A percentile compares a stretch with the other conserved stretches of the same genome.
Conservation (phyloP, 768 basidiomycete genomes). For the Trametes coccinea region DNA sequence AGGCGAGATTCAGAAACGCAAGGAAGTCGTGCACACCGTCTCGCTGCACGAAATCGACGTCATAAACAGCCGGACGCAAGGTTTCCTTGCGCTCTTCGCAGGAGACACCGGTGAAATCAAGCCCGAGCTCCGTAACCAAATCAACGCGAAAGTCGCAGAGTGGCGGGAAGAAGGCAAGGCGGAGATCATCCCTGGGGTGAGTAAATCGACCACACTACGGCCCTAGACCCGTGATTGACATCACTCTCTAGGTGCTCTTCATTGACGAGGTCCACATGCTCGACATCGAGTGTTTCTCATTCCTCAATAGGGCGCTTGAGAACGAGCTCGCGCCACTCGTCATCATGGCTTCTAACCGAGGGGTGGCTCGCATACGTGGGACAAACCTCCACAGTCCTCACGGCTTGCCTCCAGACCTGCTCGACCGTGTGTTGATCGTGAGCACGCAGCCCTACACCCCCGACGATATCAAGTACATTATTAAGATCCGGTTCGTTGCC, state of each 20-base stretch:
- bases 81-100: constrained; percentile 91
- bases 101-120: constrained; percentile 99
- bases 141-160: constrained; percentile 94
- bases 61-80: constrained; percentile 98
- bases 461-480: constrained; percentile 88
- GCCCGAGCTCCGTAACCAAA: constrained; percentile 93
- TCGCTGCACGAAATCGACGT: constrained; percentile 99
- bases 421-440: constrained; percentile 96
- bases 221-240: neutral
- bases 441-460: constrained; percentile 84
- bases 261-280: constrained; percentile 99
- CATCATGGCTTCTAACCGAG: constrained; percentile 97
- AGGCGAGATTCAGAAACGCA: constrained; percentile 96
- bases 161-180: constrained; percentile 99
- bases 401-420: constrained; percentile 90
- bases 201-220: constrained; percentile 30
- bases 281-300: constrained; percentile 99
- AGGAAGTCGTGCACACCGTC: constrained; percentile 96
- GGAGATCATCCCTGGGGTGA: constrained; percentile 92
- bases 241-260: constrained; percentile 74
- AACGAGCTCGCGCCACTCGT: constrained; percentile 92
- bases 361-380: constrained; percentile 91
- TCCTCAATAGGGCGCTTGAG: constrained; percentile 94
- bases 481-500: constrained; percentile 78
- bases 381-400: constrained; percentile 95